phyloP scores from a whole-genome alignment of 176 grass and related monocot genomes.

The Juncus effusus region DNA sequence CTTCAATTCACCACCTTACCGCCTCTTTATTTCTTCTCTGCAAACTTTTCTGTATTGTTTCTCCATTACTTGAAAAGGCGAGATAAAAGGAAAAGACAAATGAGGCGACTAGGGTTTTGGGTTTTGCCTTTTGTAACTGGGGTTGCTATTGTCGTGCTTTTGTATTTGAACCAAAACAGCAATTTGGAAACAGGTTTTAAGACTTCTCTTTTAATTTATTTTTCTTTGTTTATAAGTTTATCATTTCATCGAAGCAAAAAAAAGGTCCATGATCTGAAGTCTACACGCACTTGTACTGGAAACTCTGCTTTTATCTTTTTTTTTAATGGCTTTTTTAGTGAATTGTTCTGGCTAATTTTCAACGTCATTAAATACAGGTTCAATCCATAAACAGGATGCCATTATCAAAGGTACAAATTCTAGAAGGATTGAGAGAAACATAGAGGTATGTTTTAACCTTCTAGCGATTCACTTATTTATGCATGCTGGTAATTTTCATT shows the following conservation, averaged over 20 bases:
- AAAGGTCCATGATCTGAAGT: too few species aligned
- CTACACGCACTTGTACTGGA: too few species aligned
- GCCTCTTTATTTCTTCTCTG: constrained; percentile 3
- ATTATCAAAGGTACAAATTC: too few species aligned
- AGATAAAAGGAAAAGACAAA: constrained; percentile 14
- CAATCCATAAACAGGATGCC: too few species aligned
- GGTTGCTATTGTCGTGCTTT: constrained; percentile 1
- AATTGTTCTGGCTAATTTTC: background rate
- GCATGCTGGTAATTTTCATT: too few species aligned
- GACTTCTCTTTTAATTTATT: background rate
- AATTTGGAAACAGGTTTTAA: constrained; percentile 15
- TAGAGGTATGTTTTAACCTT: too few species aligned
- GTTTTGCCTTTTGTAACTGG: constrained; percentile 21
- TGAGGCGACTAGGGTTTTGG: constrained; percentile 23
- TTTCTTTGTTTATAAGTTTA: background rate
- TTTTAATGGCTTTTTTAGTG: background rate
- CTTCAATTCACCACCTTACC: constrained; percentile 16
- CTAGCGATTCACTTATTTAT: too few species aligned
- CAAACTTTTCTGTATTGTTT: background rate
- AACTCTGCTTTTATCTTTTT: background rate
- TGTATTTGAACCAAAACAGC: constrained; percentile 1
- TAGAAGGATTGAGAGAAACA: too few species aligned
- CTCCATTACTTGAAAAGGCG: background rate
- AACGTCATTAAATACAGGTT: background rate
- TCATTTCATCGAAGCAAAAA: background rate